Evolutionary conservation across 1,284 basidiomycete genomes (phyloP).

Genomic region (Microbotryum lychnidis-dioicae): DNA sequence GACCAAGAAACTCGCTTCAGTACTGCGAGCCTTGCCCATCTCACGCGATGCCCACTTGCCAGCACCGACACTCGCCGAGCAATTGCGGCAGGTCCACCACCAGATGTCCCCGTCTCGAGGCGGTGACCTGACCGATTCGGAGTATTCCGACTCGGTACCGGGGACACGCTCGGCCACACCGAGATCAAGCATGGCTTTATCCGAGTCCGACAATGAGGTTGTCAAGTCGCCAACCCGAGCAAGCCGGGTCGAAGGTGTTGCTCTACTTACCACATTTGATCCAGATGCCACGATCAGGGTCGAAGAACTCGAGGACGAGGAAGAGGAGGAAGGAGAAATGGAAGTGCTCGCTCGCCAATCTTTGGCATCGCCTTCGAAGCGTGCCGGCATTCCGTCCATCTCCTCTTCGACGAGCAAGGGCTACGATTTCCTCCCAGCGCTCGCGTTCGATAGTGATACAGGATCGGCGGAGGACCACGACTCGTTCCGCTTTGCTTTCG

Average conservation of each 20-base stretch:
- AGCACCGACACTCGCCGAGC: conserved; percentile 24
- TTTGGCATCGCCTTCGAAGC: conserved; percentile 1
- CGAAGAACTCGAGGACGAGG: too few species aligned
- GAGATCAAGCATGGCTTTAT: background rate
- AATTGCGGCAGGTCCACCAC: conserved; percentile 14
- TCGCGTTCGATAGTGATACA: conserved; percentile 15
- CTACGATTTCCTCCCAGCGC: conserved; percentile 7
- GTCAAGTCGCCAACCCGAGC: background rate
- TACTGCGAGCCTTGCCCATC: background rate
- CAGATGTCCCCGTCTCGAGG: conserved; percentile 13
- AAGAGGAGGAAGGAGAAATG: too few species aligned
- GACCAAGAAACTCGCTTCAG: too few species aligned
- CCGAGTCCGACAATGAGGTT: background rate
- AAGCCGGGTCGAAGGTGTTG: background rate
- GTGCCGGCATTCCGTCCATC: background rate
- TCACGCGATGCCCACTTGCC: conserved; percentile 9
- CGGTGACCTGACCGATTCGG: conserved; percentile 7
- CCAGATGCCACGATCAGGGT: too few species aligned
- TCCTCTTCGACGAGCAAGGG: background rate
- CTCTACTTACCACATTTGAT: background rate
- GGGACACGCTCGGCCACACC: conserved; percentile 6
- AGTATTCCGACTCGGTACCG: background rate
- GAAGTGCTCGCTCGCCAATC: background rate
- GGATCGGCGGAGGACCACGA: conserved; percentile 13
- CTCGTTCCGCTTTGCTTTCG: background rate